These are phyloP conservation scores for Ascochyta rabiei DNA, from an alignment of 2,329 filamentous ascomycete genomes.

Conservation along the genomic window DNA sequence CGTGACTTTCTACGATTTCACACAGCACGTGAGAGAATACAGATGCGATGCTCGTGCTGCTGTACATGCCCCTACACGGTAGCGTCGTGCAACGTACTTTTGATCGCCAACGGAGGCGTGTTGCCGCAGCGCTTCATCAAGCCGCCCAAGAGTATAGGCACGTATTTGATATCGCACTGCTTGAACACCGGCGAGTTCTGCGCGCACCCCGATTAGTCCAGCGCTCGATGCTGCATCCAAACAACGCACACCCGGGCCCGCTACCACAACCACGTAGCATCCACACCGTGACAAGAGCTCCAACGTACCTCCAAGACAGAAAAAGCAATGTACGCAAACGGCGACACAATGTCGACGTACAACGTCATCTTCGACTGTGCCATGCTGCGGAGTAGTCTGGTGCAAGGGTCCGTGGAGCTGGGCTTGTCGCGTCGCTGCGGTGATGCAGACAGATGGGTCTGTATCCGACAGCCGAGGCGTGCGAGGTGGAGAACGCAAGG, in stretches of 20 bases:
- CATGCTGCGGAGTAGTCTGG: constrained; percentile 41
- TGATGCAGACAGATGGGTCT: constrained; percentile 1
- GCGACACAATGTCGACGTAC: constrained; percentile 65
- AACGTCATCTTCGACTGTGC: constrained; percentile 59
- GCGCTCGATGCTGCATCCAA: background rate
- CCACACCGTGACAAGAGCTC: background rate
- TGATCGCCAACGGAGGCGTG: constrained; percentile 60
- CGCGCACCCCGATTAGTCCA: background rate
- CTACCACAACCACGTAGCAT: background rate
- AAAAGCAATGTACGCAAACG: constrained; percentile 67
- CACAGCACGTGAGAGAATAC: background rate
- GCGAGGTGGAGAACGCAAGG: background rate
- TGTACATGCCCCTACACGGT: background rate
- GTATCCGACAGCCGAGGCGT: constrained; percentile 11
- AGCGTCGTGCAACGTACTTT: constrained; percentile 52
- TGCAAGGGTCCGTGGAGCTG: background rate
- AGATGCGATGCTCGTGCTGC: background rate
- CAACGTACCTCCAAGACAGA: constrained; percentile 58
- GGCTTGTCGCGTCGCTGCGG: background rate
- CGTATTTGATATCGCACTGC: constrained; percentile 60
- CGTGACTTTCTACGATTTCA: no score
- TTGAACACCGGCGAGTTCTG: constrained; percentile 64
- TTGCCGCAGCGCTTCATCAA: constrained; percentile 64
- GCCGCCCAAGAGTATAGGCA: constrained; percentile 66
- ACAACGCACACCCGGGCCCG: no score